Base-by-base conservation (phyloP, 768 basidiomycete genomes). In the Suillus sp. region DNA sequence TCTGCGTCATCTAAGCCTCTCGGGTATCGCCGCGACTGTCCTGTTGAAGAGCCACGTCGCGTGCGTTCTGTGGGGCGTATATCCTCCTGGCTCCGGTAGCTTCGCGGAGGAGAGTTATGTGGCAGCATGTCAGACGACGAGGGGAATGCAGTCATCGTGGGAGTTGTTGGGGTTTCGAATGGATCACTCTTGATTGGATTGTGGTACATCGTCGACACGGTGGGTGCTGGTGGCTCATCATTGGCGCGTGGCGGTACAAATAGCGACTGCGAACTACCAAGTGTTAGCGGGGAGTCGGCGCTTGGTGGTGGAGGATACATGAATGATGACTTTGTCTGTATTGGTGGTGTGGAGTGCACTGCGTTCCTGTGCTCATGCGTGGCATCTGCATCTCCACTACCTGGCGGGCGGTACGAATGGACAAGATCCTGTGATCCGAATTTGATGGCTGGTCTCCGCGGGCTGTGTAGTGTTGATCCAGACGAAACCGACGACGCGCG, bases 401-500 rank as follows among this genome's bases (percentile, higher is more conserved):
- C 87, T 14, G 86, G 81, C 4, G 83, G 79, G 16, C 81, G 84
- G 71, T 94, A 94, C 61, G 86, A 85, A 71, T 94, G 91, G 48
- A 92, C 85, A 14, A 92, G 70, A 62, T 93, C 91, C 69, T 89
- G 80, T 35, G 80, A 79, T 48, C 84, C 90, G 67, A 94, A 95
- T 72, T 92, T 93, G 83, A 95, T 87, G 43, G 88, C 84, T 59
- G 86, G 84, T 30, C 77, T 70, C 27, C 75, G 76, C 59, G 73
- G 63, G 70, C 78, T 65, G 71, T 76, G 55, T 58, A 74, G 69
- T 66, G 76, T 30, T 22, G 61, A 62, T 34, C 8, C 16, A 32
- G 62, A 42, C 10, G 74, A 72, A 34, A 64, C 1, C 58, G 78
- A 65, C 18, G 79, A 78, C 13, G 78, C 77, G 3, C 78, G 75